These are phyloP conservation scores for Apiotrichum porosum DNA, from an alignment of 1,284 basidiomycete genomes.

Conservation along the genomic window DNA sequence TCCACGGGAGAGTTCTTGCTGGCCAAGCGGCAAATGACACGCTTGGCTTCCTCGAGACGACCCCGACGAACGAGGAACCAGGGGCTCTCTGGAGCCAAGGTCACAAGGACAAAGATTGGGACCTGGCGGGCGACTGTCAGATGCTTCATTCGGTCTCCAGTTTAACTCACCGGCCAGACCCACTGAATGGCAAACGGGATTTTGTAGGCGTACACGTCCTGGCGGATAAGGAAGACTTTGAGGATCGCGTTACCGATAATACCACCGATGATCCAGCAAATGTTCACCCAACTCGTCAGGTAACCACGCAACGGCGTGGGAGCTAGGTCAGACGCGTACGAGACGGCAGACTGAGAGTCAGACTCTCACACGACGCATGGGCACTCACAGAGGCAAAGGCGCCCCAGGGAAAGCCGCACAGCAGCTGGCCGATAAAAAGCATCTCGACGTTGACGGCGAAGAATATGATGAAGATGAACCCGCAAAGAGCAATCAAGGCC, in stretches of 20 bases:
- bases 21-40: slow-evolving; percentile 18
- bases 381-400: slow-evolving; percentile 30
- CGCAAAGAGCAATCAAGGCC: slow-evolving; percentile 30
- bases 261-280: slow-evolving; percentile 47
- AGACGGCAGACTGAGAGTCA: slow-evolving; percentile 11
- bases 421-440: slow-evolving; percentile 22
- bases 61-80: slow-evolving; percentile 33
- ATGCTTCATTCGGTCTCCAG: too few relatives aligned
- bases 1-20: slow-evolving; percentile 13
- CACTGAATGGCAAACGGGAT: slow-evolving; percentile 50
- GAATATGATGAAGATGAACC: slow-evolving; percentile 35
- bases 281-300: slow-evolving; percentile 45
- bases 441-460: slow-evolving; percentile 38
- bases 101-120: slow-evolving; percentile 17
- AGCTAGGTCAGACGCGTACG: slow-evolving; percentile 46
- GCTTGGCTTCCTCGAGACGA: slow-evolving; percentile 25
- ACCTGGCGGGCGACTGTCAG: too few relatives aligned
- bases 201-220: slow-evolving; percentile 34
- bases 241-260: slow-evolving; percentile 10
- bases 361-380: background rate
- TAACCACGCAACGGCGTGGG: slow-evolving; percentile 39
- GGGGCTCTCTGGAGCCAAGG: slow-evolving; percentile 32
- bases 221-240: background rate
- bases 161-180: slow-evolving; percentile 45
- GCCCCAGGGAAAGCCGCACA: slow-evolving; percentile 48